phyloP scores from a whole-genome alignment of 2,329 filamentous ascomycete species.

The Emmonsia crescens region DNA sequence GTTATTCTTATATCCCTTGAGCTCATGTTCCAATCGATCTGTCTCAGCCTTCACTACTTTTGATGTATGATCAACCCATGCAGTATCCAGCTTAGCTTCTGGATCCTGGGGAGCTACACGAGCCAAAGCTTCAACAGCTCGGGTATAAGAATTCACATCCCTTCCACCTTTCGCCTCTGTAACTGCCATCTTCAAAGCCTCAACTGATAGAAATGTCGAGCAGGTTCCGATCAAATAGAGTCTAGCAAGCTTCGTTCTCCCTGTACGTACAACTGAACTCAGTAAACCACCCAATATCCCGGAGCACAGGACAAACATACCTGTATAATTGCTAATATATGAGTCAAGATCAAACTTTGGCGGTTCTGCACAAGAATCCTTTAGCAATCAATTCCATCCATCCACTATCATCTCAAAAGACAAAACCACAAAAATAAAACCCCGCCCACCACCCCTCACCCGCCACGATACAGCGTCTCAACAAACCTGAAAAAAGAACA shows the following conservation, averaged over 20 bases:
- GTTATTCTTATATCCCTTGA: constrained; percentile 93
- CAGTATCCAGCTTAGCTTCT: constrained; percentile 54
- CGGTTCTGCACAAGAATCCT: constrained; percentile 41
- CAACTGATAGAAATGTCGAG: constrained; percentile 63
- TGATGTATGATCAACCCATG: constrained; percentile 64
- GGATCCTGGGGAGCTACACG: constrained; percentile 55
- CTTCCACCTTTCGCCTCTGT: constrained; percentile 63
- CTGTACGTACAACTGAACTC: constrained; percentile 34
- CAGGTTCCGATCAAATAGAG: constrained; percentile 70
- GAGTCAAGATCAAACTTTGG: constrained; percentile 87
- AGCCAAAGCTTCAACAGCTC: constrained; percentile 55
- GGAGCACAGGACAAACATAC: constrained; percentile 35
- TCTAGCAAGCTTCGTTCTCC: constrained; percentile 68
- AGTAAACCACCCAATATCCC: neutral
- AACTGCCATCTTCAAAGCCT: constrained; percentile 71
- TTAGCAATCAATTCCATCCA: neutral
- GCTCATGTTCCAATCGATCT: constrained; percentile 65
- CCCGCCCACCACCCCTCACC: neutral
- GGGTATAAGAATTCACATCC: constrained; percentile 61
- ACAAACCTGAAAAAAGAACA: constrained; percentile 5
- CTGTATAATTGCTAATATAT: constrained; percentile 81
- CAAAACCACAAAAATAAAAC: neutral
- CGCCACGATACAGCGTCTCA: neutral
- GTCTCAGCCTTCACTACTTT: constrained; percentile 59
- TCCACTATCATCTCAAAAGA: neutral